phyloP scores from a whole-genome alignment of 495 filamentous ascomycete species.

The Chaetomidium leptoderma region DNA sequence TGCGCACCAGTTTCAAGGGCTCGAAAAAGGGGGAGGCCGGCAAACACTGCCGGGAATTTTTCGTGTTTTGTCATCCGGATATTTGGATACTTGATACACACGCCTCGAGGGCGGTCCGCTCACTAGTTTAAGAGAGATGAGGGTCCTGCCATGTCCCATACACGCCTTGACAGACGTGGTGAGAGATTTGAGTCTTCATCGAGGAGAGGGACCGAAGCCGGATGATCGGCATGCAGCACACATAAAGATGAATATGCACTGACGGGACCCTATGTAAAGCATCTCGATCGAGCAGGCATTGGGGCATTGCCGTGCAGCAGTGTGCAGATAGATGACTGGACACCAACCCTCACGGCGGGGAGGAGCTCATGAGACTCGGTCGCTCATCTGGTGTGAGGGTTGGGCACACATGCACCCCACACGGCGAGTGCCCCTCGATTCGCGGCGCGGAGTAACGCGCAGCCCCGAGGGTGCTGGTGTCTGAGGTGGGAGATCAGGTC shows the following conservation, averaged over 20 bases:
- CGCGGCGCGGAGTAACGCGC: not conserved
- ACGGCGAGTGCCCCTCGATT: not conserved
- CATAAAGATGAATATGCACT: not conserved
- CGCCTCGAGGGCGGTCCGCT: too few species aligned
- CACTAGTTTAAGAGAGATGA: too few species aligned
- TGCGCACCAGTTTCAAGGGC: not conserved
- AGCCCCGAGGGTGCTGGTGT: not conserved
- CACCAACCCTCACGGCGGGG: not conserved
- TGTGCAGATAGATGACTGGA: not conserved
- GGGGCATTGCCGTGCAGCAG: not conserved
- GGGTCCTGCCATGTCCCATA: too few species aligned
- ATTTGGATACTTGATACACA: too few species aligned
- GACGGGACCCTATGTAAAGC: not conserved
- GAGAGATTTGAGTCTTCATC: not conserved
- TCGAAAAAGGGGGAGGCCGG: too few species aligned
- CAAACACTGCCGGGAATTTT: too few species aligned
- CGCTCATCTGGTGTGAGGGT: constrained; percentile 3
- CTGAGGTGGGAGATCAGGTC: constrained; percentile 10
- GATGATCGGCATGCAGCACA: constrained; percentile 8
- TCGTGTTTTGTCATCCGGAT: too few species aligned
- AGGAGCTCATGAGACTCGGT: not conserved
- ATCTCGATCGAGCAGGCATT: not conserved
- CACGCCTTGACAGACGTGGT: too few species aligned
- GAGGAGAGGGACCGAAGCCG: not conserved
- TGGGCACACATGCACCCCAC: constrained; percentile 22